These are phyloP conservation scores for Aurantiochytrium sp. DNA, from an alignment of 108 stramenopile species.

Conservation along the genomic window DNA sequence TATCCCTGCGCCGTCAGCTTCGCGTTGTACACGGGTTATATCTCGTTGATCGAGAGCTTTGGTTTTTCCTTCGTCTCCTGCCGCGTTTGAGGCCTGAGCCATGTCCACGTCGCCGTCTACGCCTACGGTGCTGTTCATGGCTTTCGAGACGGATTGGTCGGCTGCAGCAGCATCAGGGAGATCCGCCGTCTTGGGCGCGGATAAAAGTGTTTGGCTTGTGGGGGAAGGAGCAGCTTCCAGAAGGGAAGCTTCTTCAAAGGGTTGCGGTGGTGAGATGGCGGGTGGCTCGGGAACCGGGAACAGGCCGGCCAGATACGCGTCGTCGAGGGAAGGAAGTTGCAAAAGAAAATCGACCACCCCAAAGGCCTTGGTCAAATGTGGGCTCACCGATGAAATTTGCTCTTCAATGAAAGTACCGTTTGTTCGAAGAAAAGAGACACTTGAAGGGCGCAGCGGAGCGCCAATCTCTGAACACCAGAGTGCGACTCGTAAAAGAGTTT, in stretches of 20 bases:
- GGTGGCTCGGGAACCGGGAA: not conserved
- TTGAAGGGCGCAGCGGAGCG: not conserved
- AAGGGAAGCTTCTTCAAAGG: not conserved
- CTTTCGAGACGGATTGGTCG: too few species aligned
- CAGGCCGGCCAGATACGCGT: not conserved
- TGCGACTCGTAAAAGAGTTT: not conserved
- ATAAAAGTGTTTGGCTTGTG: not conserved
- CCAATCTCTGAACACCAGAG: not conserved
- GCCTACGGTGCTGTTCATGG: too few species aligned
- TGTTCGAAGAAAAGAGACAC: not conserved
- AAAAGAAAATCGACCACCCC: not conserved
- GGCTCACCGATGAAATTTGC: not conserved
- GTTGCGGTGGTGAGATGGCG: not conserved
- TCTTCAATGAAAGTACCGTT: not conserved
- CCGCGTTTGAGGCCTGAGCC: too few species aligned
- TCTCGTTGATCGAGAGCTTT: too few species aligned
- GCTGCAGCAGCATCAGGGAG: too few species aligned
- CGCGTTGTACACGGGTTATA: too few species aligned
- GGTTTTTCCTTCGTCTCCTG: too few species aligned
- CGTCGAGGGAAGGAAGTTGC: not conserved
- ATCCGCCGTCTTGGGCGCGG: not conserved
- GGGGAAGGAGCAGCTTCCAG: not conserved
- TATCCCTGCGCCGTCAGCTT: too few species aligned
- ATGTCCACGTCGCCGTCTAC: too few species aligned
- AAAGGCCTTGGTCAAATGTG: not conserved